Evolutionary conservation across 371 early-diverging fungal genomes (phyloP).

Genomic region (Homolaphlyctis polyrhiza): DNA sequence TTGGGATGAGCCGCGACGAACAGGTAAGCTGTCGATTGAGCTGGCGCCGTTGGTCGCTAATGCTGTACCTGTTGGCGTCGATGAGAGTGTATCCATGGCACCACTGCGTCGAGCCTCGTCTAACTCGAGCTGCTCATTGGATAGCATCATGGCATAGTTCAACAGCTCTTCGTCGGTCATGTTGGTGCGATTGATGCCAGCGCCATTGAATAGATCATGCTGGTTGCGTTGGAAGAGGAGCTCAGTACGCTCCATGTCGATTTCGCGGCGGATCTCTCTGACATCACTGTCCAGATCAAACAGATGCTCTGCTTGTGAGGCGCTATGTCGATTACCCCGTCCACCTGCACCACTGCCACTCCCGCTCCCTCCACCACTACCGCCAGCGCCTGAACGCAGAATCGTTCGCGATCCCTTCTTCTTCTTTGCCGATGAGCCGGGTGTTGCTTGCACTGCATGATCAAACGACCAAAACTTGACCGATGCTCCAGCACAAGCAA

Average conservation of each 20-base stretch:
- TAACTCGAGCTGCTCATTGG: conserved; percentile 19
- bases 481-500: conserved; percentile 18
- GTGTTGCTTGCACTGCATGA: neutral
- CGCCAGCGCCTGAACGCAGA: neutral
- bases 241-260: conserved; percentile 17
- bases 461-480: conserved; percentile 30
- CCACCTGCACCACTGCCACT: neutral
- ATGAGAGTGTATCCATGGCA: no score
- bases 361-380: neutral
- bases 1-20: no score
- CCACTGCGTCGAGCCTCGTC: neutral
- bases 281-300: conserved; percentile 15
- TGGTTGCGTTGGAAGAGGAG: neutral
- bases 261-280: conserved; percentile 10
- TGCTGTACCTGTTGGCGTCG: no score
- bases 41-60: no score
- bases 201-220: conserved; percentile 8
- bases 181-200: neutral
- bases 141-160: conserved; percentile 27
- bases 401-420: neutral
- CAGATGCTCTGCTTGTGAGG: neutral
- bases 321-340: neutral
- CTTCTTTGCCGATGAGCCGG: conserved; percentile 2
- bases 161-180: conserved; percentile 32
- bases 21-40: no score